Evolutionary conservation across 257 asterid genomes (phyloP).

Genomic region (Nyctanthes arbortristis): DNA sequence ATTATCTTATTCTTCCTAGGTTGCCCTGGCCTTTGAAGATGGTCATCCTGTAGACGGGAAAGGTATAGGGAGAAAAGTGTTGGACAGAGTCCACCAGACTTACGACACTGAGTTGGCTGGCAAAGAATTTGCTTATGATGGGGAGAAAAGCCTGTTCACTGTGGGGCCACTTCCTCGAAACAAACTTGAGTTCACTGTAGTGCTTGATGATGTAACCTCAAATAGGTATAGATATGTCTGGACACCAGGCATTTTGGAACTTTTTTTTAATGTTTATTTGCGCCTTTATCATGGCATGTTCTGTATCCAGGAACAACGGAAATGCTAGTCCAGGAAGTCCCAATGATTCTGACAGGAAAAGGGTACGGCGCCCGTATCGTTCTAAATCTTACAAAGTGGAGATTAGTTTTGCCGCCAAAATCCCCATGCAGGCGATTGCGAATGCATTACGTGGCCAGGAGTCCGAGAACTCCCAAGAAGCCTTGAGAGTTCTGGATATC

Average conservation of each 20-base stretch:
- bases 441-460: conserved; percentile 89
- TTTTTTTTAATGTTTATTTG: not conserved
- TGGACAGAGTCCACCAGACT: conserved; percentile 77
- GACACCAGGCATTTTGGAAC: not conserved
- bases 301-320: conserved; percentile 63
- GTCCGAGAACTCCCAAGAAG: conserved; percentile 81
- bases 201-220: conserved; percentile 76
- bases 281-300: not conserved
- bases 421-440: conserved; percentile 83
- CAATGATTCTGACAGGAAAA: conserved; percentile 59
- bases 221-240: conserved; percentile 67
- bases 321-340: conserved; percentile 69
- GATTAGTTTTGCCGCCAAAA: conserved; percentile 79
- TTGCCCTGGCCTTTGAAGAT: conserved; percentile 88
- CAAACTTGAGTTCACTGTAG: conserved; percentile 82
- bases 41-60: conserved; percentile 93
- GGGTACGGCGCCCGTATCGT: conserved; percentile 65
- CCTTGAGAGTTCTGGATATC: conserved; percentile 82
- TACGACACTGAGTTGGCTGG: conserved; percentile 76
- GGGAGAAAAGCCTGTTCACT: conserved; percentile 88
- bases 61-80: conserved; percentile 86
- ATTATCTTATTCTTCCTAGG: conserved; percentile 36
- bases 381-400: conserved; percentile 86
- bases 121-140: conserved; percentile 84
- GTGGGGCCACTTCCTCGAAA: conserved; percentile 84